phyloP scores from a whole-genome alignment of 768 basidiomycete species.

The Baorangia bicolor region DNA sequence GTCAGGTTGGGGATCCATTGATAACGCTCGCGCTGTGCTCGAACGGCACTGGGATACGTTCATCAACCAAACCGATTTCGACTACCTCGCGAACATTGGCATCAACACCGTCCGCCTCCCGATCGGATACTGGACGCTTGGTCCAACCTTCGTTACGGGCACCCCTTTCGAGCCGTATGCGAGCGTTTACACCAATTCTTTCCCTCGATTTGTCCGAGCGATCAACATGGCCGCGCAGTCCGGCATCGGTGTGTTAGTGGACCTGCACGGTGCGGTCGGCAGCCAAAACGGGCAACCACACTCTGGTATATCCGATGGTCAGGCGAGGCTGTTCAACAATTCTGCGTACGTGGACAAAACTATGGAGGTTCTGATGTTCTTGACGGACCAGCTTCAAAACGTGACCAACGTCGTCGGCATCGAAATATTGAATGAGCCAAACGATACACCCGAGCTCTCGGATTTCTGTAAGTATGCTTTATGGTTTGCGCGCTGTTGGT shows the following conservation, averaged over 20 bases:
- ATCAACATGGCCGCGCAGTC: slow-evolving; percentile 41
- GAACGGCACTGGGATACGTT: slow-evolving; percentile 77
- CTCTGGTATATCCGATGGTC: slow-evolving; percentile 39
- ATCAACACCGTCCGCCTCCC: slow-evolving; percentile 67
- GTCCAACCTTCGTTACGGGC: slow-evolving; percentile 31
- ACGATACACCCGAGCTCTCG: slow-evolving; percentile 45
- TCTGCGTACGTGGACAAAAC: slow-evolving; percentile 39
- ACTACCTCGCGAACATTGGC: slow-evolving; percentile 54
- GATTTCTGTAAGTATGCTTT: slow-evolving; percentile 31
- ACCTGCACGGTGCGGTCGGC: slow-evolving; percentile 54
- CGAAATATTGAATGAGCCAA: slow-evolving; percentile 56
- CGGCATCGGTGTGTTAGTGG: slow-evolving; percentile 51
- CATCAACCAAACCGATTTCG: slow-evolving; percentile 64
- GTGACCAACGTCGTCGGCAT: slow-evolving; percentile 57
- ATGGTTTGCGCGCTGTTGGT: too few species aligned
- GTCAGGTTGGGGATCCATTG: slow-evolving; percentile 42
- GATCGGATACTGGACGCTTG: slow-evolving; percentile 50
- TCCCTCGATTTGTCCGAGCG: slow-evolving; percentile 35
- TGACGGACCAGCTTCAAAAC: slow-evolving; percentile 32
- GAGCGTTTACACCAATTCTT: slow-evolving; percentile 46
- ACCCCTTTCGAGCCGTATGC: slow-evolving; percentile 39
- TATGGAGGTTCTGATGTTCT: slow-evolving; percentile 40
- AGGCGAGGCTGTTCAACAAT: slow-evolving; percentile 38
- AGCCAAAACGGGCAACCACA: slow-evolving; percentile 42
- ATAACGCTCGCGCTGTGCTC: slow-evolving; percentile 49